These are phyloP conservation scores for Teratosphaeria viscida DNA, from an alignment of 2,329 filamentous ascomycete genomes.

Conservation along the genomic window DNA sequence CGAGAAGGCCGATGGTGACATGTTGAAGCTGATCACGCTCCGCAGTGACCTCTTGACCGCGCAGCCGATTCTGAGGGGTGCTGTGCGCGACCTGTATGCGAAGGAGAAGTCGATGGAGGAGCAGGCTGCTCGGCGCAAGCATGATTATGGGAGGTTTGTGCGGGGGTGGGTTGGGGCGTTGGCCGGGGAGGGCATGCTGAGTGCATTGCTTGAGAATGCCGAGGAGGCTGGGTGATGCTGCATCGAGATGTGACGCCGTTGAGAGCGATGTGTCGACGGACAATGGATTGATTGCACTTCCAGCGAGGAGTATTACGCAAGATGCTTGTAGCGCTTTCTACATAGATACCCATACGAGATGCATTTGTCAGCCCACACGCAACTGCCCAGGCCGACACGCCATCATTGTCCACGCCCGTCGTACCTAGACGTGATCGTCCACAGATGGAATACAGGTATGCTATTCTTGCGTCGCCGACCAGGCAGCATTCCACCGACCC, in stretches of 20 bases:
- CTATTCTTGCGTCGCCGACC: no score
- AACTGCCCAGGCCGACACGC: no score
- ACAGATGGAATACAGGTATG: no score
- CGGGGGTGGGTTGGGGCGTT: slow-evolving; percentile 60
- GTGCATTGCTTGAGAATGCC: slow-evolving; percentile 4
- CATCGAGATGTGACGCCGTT: neutral
- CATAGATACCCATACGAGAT: neutral
- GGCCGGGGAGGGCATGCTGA: slow-evolving; percentile 54
- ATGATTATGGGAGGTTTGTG: slow-evolving; percentile 54
- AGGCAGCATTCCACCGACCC: no score
- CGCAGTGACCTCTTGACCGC: slow-evolving; percentile 32
- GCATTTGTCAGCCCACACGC: neutral
- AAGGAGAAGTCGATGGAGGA: slow-evolving; percentile 40
- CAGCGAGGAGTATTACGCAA: neutral
- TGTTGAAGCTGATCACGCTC: slow-evolving; percentile 26
- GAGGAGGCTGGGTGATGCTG: neutral
- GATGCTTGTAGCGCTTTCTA: neutral
- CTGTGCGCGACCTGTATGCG: slow-evolving; percentile 41
- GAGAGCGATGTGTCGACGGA: neutral
- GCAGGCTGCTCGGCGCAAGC: slow-evolving; percentile 45
- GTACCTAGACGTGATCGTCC: no score
- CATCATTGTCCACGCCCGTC: no score
- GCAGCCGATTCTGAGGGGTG: slow-evolving; percentile 33
- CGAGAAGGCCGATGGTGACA: slow-evolving; percentile 9
- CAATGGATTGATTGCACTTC: neutral